These are phyloP conservation scores for Fagus crenata DNA, from an alignment of 306 rosid genomes.

Conservation along the genomic window DNA sequence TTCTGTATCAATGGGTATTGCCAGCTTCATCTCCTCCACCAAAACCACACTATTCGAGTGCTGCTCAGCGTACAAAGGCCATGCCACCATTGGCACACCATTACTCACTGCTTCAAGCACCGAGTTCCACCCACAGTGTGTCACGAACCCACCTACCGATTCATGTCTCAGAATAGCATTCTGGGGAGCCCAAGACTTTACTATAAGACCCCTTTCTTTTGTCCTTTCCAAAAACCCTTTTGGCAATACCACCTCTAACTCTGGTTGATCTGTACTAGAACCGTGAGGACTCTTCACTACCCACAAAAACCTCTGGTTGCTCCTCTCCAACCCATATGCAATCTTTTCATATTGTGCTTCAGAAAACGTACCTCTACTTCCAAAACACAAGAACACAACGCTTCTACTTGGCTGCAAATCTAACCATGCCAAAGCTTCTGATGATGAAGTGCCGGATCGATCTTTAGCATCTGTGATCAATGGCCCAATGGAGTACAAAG, in stretches of 20 bases:
- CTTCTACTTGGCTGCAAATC: neutral
- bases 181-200: slow-evolving; percentile 11
- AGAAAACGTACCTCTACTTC: neutral
- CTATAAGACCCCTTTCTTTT: neutral
- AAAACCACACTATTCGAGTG: slow-evolving; percentile 1
- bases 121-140: slow-evolving; percentile 16
- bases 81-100: slow-evolving; percentile 4
- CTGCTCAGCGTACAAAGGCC: slow-evolving; percentile 17
- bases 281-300: slow-evolving; percentile 11
- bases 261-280: neutral
- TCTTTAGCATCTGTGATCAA: slow-evolving; percentile 24
- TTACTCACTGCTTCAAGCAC: slow-evolving; percentile 3
- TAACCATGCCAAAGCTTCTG: neutral
- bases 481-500: slow-evolving; percentile 27
- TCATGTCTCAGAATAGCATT: slow-evolving; percentile 1
- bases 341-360: slow-evolving; percentile 1
- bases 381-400: slow-evolving; percentile 13
- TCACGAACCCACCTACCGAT: neutral
- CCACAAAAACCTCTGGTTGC: slow-evolving; percentile 13
- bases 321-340: slow-evolving; percentile 4
- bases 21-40: slow-evolving; percentile 28
- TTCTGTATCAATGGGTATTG: slow-evolving; percentile 8
- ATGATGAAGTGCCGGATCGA: neutral
- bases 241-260: neutral
- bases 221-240: neutral